Evolutionary conservation across 495 filamentous ascomycete genomes (phyloP), one percentile per base, ranked within the genome.

Genomic region (Aspergillus olivimuriae): DNA sequence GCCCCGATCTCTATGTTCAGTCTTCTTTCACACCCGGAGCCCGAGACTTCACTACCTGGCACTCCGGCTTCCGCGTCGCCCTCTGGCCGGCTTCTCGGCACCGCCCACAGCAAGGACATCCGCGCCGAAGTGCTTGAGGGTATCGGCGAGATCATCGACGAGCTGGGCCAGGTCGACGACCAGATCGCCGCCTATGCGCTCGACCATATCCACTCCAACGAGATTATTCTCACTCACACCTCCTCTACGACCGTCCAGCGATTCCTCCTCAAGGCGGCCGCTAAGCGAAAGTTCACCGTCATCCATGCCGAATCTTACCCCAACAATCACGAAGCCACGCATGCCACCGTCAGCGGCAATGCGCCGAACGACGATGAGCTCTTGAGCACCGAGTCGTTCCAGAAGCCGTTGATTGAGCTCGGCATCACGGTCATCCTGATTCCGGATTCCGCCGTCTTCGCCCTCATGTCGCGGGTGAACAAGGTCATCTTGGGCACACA

Each of bases 401-500:
- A 81, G 39, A 94, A 89, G 56, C 77, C 86, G 8, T 71, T 96
- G 41, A 82, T 80, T 26, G 73, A 76, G 12, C 76, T 81, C 10
- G 89, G 89, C 39, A 83, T 94, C 40, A 85, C 79, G 7, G 83
- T 91, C 23, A 82, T 94, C 46, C 70, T 86, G 20, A 83, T 94
- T 28, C 82, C 89, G 16, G 88, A 89, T 59, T 83, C 85, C 9
- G 84, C 86, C 10, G 77, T 92, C 28, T 91, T 88, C 66, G 89
- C 89, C 4, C 79, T 95, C 43, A 96, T 96, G 84, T 84, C 90
- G 0, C 80, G 82, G 40, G 86, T 94, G 54, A 94, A 90, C 71
- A 95, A 95, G 70, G 89, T 96, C 47, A 86, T 96, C 23, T 73
- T 96, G 18, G 80, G 83, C 17, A 87, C 89, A 7, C 86, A 90